Evolutionary conservation across 805 yeast species (phyloP).

Genomic region (Metschnikowia dekortorum): DNA sequence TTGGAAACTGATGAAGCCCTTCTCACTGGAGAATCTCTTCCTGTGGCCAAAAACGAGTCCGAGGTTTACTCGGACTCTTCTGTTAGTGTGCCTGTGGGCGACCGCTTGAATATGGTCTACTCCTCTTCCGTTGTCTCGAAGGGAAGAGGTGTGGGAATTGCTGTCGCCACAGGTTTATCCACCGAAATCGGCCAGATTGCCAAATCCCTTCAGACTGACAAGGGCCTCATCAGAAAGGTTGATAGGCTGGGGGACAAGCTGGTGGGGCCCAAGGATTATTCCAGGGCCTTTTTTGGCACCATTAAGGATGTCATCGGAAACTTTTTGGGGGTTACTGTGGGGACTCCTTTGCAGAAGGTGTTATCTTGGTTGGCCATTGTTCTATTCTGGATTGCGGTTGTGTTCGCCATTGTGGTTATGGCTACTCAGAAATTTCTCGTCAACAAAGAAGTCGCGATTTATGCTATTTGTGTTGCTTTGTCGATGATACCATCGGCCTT

Average conservation of each 20-base stretch:
- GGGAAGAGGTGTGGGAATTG: constrained; percentile 72
- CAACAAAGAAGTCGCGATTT: constrained; percentile 77
- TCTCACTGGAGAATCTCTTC: constrained; percentile 63
- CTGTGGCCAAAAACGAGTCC: constrained; percentile 51
- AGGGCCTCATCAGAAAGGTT: constrained; percentile 36
- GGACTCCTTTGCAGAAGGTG: constrained; percentile 78
- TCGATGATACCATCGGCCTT: constrained; percentile 81
- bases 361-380: constrained; percentile 72
- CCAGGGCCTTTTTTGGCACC: constrained; percentile 45
- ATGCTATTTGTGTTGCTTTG: constrained; percentile 80
- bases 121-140: constrained; percentile 67
- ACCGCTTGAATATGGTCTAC: constrained; percentile 66
- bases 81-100: constrained; percentile 58
- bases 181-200: constrained; percentile 80
- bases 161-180: constrained; percentile 58
- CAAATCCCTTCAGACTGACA: constrained; percentile 23
- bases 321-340: constrained; percentile 69
- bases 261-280: constrained; percentile 40
- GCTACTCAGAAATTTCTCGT: constrained; percentile 74
- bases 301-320: constrained; percentile 55
- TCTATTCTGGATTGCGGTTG: constrained; percentile 71
- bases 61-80: constrained; percentile 33
- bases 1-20: constrained; percentile 70
- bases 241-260: constrained; percentile 39
- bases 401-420: constrained; percentile 84